Evolutionary conservation across 768 basidiomycete species (phyloP).

Genomic region (Boletus speciosus): DNA sequence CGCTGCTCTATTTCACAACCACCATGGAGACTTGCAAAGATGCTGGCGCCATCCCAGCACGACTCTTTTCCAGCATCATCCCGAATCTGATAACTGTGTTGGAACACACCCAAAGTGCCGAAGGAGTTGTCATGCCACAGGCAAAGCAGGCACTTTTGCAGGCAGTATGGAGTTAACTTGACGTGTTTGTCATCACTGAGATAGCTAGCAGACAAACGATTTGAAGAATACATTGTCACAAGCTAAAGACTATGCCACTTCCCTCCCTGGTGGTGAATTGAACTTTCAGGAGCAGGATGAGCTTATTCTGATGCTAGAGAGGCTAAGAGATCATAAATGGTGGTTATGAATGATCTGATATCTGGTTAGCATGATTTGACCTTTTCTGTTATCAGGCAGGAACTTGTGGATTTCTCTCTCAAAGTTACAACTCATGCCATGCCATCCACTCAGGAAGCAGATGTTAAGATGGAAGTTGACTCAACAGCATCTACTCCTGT

Average conservation of each 20-base stretch:
- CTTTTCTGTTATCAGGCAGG: conserved; percentile 38
- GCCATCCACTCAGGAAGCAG: conserved; percentile 20
- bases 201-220: conserved; percentile 57
- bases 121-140: conserved; percentile 52
- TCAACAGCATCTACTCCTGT: conserved; percentile 72
- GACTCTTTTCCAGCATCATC: conserved; percentile 54
- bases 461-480: conserved; percentile 62
- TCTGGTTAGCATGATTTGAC: neutral
- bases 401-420: conserved; percentile 51
- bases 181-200: neutral
- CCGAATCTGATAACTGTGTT: conserved; percentile 59
- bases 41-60: conserved; percentile 35
- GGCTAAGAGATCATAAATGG: conserved; percentile 55
- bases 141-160: conserved; percentile 65
- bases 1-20: neutral
- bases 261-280: conserved; percentile 72
- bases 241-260: conserved; percentile 56
- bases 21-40: conserved; percentile 10
- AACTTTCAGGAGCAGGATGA: conserved; percentile 66
- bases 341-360: neutral
- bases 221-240: conserved; percentile 56
- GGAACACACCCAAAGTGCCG: conserved; percentile 54
- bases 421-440: conserved; percentile 37
- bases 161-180: conserved; percentile 42
- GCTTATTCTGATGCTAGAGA: conserved; percentile 65